Evolutionary conservation across 208 protist species (phyloP).

Genomic region (Leishmania mexicana): DNA sequence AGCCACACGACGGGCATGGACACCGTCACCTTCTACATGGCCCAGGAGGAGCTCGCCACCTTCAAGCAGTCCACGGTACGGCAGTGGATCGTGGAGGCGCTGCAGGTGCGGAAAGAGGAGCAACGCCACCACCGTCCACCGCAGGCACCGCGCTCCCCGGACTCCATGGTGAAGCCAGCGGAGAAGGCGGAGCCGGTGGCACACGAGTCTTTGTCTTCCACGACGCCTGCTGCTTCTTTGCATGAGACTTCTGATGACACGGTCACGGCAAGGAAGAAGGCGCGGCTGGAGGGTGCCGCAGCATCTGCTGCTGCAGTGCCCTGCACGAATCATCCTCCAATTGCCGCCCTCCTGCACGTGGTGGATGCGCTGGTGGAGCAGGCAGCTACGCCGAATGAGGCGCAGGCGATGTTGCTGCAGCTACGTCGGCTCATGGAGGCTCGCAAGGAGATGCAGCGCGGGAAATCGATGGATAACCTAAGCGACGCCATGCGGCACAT

Average conservation of each 20-base stretch:
- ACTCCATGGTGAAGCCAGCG: constrained; percentile 3
- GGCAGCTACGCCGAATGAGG: constrained; percentile 34
- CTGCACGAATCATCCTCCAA: constrained; percentile 6
- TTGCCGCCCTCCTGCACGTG: constrained; percentile 37
- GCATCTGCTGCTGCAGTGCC: constrained; percentile 6
- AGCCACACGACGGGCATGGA: constrained; percentile 79
- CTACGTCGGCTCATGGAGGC: constrained; percentile 62
- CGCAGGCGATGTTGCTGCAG: constrained; percentile 53
- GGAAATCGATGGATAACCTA: constrained; percentile 43
- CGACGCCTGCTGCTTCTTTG: neutral
- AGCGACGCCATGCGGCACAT: constrained; percentile 59
- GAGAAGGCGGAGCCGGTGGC: neutral
- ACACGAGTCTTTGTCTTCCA: constrained; percentile 2
- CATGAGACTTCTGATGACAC: neutral
- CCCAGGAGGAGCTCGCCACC: constrained; percentile 41
- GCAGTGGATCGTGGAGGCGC: constrained; percentile 72
- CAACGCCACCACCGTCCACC: constrained; percentile 23
- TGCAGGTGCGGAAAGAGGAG: constrained; percentile 53
- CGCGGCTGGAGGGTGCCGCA: constrained; percentile 27
- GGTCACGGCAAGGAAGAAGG: constrained; percentile 29
- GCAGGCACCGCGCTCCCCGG: constrained; percentile 4
- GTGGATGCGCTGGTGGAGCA: constrained; percentile 43
- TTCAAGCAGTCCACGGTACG: constrained; percentile 85
- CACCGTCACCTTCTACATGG: constrained; percentile 75
- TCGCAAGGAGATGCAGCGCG: constrained; percentile 52